A percentile compares a stretch with the other conserved stretches of the same genome.
Conservation (phyloP, 768 basidiomycete species). For the Pleurotus giganteus region DNA sequence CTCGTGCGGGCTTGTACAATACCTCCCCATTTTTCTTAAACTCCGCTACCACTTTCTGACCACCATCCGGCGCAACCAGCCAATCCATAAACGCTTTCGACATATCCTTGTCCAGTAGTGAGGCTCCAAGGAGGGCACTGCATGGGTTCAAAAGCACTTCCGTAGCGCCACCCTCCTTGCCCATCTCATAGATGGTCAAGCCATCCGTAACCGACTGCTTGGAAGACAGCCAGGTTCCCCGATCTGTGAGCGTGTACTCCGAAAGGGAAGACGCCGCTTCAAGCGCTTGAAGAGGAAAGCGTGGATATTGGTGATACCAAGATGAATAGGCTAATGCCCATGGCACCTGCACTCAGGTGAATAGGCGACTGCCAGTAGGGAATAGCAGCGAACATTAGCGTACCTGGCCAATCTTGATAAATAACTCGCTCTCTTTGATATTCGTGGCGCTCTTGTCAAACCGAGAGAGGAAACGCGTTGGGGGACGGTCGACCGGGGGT, state of each 20-base stretch:
- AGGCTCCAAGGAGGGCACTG: constrained; percentile 36
- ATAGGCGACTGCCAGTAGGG: not conserved
- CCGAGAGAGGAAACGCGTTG: constrained; percentile 52
- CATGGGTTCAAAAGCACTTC: constrained; percentile 47
- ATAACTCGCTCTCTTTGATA: constrained; percentile 52
- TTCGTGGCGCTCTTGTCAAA: constrained; percentile 61
- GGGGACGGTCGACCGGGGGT: constrained; percentile 25
- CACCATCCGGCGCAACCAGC: constrained; percentile 37
- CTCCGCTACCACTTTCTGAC: constrained; percentile 38
- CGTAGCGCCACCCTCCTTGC: constrained; percentile 35
- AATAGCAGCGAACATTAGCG: constrained; percentile 7
- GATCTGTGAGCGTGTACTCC: constrained; percentile 56
- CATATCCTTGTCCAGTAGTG: constrained; percentile 23
- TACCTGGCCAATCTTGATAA: constrained; percentile 49
- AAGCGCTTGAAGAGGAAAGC: constrained; percentile 49
- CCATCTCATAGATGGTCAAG: constrained; percentile 39
- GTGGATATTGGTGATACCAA: constrained; percentile 61
- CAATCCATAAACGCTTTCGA: constrained; percentile 42
- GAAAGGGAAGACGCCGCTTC: constrained; percentile 41
- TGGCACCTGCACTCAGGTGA: constrained; percentile 39
- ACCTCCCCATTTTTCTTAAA: constrained; percentile 34
- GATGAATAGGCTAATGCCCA: constrained; percentile 51
- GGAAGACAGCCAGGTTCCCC: constrained; percentile 48
- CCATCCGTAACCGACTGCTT: constrained; percentile 24
- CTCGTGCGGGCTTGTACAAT: constrained; percentile 32